A percentile compares a stretch with the other conserved stretches of the same genome.
These are phyloP conservation scores for Beauveria varroae DNA, from an alignment of 2,329 filamentous ascomycete species.

Conservation along the genomic window DNA sequence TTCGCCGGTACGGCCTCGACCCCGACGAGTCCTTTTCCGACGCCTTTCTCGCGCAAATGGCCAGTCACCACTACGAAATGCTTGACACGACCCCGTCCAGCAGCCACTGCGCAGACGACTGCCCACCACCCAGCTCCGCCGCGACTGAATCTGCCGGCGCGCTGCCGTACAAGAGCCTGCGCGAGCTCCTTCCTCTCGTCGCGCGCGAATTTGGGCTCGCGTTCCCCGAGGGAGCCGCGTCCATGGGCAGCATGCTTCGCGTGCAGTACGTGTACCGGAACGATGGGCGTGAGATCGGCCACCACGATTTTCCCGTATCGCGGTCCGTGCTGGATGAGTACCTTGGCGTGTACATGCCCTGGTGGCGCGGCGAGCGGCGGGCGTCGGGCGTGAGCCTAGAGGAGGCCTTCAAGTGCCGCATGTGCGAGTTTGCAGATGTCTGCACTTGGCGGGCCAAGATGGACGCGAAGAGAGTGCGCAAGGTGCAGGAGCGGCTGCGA, in stretches of 20 bases:
- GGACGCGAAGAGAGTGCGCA: slow-evolving; percentile 45
- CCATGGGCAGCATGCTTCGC: slow-evolving; percentile 42
- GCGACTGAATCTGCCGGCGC: slow-evolving; percentile 22
- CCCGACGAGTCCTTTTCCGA: slow-evolving; percentile 64
- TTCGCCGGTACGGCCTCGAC: slow-evolving; percentile 64
- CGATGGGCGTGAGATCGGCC: slow-evolving; percentile 47
- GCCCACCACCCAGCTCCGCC: background rate
- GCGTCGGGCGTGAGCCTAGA: slow-evolving; percentile 71
- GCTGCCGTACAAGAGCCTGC: slow-evolving; percentile 41
- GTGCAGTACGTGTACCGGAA: slow-evolving; percentile 47
- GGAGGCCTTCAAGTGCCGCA: slow-evolving; percentile 81
- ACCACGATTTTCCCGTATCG: slow-evolving; percentile 60
- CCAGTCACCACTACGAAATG: slow-evolving; percentile 56
- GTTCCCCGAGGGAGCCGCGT: slow-evolving; percentile 41
- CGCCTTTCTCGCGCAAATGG: slow-evolving; percentile 68
- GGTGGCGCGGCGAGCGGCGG: slow-evolving; percentile 74
- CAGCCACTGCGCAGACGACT: slow-evolving; percentile 9
- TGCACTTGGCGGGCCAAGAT: slow-evolving; percentile 73
- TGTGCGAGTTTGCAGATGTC: slow-evolving; percentile 72
- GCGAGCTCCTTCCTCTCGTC: slow-evolving; percentile 39
- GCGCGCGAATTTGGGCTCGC: slow-evolving; percentile 41
- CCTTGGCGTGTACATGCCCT: slow-evolving; percentile 63
- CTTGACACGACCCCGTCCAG: slow-evolving; percentile 45
- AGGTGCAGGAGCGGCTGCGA: slow-evolving; percentile 19
- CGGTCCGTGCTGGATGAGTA: slow-evolving; percentile 56